Conservation (phyloP, 1,139 yeast genomes). For the Candida glucosophila region DNA sequence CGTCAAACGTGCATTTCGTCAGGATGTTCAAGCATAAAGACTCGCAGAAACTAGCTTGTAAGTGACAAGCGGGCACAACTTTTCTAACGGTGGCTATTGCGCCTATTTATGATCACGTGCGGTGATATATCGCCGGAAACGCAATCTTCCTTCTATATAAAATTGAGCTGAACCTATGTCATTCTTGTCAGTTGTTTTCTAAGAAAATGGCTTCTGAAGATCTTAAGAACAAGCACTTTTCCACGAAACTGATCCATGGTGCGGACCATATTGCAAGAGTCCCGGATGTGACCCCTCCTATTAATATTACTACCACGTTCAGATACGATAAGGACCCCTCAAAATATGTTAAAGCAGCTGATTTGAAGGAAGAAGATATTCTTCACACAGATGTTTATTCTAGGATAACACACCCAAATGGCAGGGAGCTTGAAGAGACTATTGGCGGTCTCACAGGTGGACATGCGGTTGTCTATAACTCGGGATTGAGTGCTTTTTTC, state of each 20-base stretch:
- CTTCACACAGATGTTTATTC: slow-evolving; percentile 46
- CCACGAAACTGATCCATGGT: slow-evolving; percentile 53
- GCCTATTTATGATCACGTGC: too few relatives aligned
- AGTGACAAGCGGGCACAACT: too few relatives aligned
- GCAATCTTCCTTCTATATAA: too few relatives aligned
- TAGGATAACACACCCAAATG: slow-evolving; percentile 64
- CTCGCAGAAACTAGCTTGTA: too few relatives aligned
- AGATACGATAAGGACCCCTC: slow-evolving; percentile 55
- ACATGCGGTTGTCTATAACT: slow-evolving; percentile 52
- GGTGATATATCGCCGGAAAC: too few relatives aligned
- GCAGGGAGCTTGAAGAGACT: slow-evolving; percentile 57
- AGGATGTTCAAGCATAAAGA: too few relatives aligned
- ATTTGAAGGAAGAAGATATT: slow-evolving; percentile 12
- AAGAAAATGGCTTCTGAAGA: too few relatives aligned
- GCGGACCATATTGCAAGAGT: slow-evolving; percentile 42
- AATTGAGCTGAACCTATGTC: too few relatives aligned
- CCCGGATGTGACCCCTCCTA: slow-evolving; percentile 67
- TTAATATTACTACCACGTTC: slow-evolving; percentile 74
- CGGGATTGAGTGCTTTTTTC: slow-evolving; percentile 75
- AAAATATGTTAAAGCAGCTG: slow-evolving; percentile 34
- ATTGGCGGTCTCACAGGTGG: slow-evolving; percentile 50
- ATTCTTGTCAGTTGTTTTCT: too few relatives aligned
- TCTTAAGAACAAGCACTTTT: too few relatives aligned
- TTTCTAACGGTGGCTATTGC: too few relatives aligned
- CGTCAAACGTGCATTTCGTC: too few relatives aligned